A percentile compares a stretch with the other conserved stretches of the same genome.
phyloP scores from a whole-genome alignment of 1,284 basidiomycete genomes.

The Hemileccinum hortonii region DNA sequence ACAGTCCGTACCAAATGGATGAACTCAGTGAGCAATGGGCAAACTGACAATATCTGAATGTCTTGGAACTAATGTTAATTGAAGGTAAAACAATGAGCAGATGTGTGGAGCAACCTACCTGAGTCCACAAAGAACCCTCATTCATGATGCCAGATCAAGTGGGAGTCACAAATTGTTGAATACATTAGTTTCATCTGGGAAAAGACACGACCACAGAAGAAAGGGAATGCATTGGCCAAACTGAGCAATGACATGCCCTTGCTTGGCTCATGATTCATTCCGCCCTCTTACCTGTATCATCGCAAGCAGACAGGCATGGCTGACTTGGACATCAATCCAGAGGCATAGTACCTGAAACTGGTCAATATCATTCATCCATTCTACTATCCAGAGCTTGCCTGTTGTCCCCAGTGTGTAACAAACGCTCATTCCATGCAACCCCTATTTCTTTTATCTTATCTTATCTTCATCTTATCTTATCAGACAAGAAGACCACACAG shows the following conservation, averaged over 20 bases:
- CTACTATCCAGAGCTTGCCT: slow-evolving; percentile 14
- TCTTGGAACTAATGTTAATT: too few relatives aligned
- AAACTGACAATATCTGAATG: too few relatives aligned
- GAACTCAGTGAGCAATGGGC: neutral
- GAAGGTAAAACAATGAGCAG: neutral
- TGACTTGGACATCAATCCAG: slow-evolving; percentile 6
- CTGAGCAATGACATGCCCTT: slow-evolving; percentile 10
- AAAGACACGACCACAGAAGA: slow-evolving; percentile 4
- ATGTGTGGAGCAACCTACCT: slow-evolving; percentile 1
- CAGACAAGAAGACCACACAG: too few relatives aligned
- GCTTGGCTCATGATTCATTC: slow-evolving; percentile 13
- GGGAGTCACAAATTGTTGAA: slow-evolving; percentile 20
- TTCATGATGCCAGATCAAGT: slow-evolving; percentile 15
- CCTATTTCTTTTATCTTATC: too few relatives aligned
- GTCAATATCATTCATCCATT: slow-evolving; percentile 25
- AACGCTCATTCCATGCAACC: too few relatives aligned
- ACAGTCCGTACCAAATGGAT: neutral
- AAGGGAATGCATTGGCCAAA: neutral
- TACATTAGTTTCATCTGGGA: slow-evolving; percentile 20
- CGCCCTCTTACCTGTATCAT: slow-evolving; percentile 9
- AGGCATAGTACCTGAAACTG: slow-evolving; percentile 20
- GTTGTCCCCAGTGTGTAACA: slow-evolving; percentile 19
- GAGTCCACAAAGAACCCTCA: neutral
- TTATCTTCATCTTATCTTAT: too few relatives aligned
- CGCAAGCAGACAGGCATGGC: neutral